Conservation (phyloP, 192 early-diverging fungal species). For the Coemansia sp. region DNA sequence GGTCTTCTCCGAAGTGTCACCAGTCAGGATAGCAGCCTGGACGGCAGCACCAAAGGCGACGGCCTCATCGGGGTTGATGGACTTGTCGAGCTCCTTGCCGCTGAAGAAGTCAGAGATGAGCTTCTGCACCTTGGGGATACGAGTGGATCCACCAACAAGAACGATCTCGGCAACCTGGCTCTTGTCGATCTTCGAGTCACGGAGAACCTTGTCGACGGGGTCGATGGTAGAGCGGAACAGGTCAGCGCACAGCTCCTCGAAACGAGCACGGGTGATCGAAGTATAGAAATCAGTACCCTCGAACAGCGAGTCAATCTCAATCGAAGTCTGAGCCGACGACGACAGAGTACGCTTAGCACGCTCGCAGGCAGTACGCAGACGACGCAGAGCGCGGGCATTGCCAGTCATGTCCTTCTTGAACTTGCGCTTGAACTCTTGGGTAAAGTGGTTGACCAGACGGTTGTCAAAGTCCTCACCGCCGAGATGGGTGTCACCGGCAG, state of each 20-base stretch:
- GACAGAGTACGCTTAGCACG: constrained; percentile 97
- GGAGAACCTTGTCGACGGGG: constrained; percentile 96
- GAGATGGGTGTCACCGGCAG: constrained; percentile 98
- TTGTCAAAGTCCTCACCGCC: constrained; percentile 99
- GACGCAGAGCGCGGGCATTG: constrained; percentile 93
- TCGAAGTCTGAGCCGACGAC: constrained; percentile 90
- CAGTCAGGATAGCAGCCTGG: constrained; percentile 96
- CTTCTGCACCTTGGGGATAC: constrained; percentile 99
- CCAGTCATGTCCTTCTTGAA: constrained; percentile 84
- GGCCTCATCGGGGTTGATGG: constrained; percentile 99
- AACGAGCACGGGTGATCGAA: constrained; percentile 96
- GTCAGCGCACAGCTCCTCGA: constrained; percentile 98
- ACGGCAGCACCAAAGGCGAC: constrained; percentile 99
- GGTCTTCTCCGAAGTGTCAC: constrained; percentile 96
- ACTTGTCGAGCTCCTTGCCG: constrained; percentile 99
- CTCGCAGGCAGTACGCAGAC: constrained; percentile 97
- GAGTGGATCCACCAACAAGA: constrained; percentile 97
- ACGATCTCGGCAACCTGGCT: constrained; percentile 90
- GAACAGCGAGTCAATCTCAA: constrained; percentile 96
- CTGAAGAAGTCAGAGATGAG: constrained; percentile 98
- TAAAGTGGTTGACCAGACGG: constrained; percentile 95
- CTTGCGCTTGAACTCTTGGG: constrained; percentile 98
- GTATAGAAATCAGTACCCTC: constrained; percentile 99
- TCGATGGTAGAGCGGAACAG: constrained; percentile 95
- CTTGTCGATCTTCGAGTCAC: constrained; percentile 97